Evolutionary conservation across 257 asterid species (phyloP), one percentile per base, ranked within the genome.

Genomic region (Ehretia macrophylla): DNA sequence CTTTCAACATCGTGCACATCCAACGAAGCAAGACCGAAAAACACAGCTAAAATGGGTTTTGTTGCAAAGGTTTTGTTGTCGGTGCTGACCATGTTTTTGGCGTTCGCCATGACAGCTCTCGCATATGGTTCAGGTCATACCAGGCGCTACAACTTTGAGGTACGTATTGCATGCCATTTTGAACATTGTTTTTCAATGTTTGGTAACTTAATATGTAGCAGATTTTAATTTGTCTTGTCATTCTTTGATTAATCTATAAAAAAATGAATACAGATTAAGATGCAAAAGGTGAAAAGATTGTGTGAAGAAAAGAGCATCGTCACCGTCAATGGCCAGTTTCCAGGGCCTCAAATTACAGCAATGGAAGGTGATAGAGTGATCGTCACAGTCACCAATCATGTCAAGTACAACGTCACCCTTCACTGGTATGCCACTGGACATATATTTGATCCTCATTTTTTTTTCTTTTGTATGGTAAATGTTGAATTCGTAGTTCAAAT

Each of bases 101-200:
- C 68, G 48, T 51, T 63, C 14, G 37, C 72, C 56, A 64, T 68
- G 68, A 45, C 56, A 32, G 75, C 77, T 21, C 56, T 59, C 5
- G 76, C 81, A 52, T 67, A 75, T 51, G 66, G 68, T 48, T 55
- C 74, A 1, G 77, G 84, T 20, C 56, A 58, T 32, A 82, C 85
- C 4, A 75, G 85, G 52, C 85, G 72, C 60, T 85, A 80, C 72
- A 74, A 76, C 35, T 85, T 85, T 56, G 70, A 85, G 11, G 90
- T 80, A 65, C 35, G 4, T 27, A 27, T 27, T 27, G 35, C 35
- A 27, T 27, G 35, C 4, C 35, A 3, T 27, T 27, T 1, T 27
- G 35, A 27, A 27, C 6, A 1, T 1, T 27, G 35, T 27, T 6
- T 27, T 27, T 27, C 6, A 27, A 27, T 27, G 6, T 6, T 27